Evolutionary conservation across 768 basidiomycete species (phyloP).

Genomic region (Podaxis sp.): DNA sequence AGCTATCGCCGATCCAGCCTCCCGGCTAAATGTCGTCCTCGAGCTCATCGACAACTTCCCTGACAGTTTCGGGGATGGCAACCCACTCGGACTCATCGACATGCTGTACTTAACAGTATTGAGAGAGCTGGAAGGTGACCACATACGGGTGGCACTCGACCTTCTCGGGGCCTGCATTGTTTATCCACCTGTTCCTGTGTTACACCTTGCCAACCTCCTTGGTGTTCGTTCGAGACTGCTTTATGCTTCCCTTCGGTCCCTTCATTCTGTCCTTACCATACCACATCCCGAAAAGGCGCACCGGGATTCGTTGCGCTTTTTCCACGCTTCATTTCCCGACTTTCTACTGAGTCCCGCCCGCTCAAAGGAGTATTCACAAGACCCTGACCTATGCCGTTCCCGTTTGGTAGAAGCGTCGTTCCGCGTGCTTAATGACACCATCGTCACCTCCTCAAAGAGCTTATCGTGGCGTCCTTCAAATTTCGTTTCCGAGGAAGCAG

Average conservation of each 20-base stretch:
- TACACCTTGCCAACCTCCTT: background rate
- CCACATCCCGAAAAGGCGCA: background rate
- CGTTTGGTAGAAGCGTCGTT: background rate
- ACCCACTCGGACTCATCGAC: background rate
- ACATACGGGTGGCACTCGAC: background rate
- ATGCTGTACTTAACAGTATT: background rate
- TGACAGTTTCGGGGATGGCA: background rate
- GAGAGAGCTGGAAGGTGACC: background rate
- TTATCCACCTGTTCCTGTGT: background rate
- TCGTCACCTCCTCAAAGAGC: background rate
- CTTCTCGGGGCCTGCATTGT: background rate
- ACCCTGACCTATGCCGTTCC: background rate
- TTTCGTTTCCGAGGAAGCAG: background rate
- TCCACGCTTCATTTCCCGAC: background rate
- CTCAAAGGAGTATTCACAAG: background rate
- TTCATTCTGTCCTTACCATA: background rate
- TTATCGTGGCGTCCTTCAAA: background rate
- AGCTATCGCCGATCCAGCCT: background rate
- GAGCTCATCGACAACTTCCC: background rate
- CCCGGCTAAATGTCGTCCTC: background rate
- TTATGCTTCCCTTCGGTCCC: background rate
- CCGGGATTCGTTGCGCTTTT: background rate
- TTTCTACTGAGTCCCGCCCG: background rate
- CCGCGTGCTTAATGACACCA: background rate
- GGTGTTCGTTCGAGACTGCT: background rate